These are phyloP conservation scores for Acrocalymma vagum DNA, from an alignment of 2,329 filamentous ascomycete species.

Conservation along the genomic window DNA sequence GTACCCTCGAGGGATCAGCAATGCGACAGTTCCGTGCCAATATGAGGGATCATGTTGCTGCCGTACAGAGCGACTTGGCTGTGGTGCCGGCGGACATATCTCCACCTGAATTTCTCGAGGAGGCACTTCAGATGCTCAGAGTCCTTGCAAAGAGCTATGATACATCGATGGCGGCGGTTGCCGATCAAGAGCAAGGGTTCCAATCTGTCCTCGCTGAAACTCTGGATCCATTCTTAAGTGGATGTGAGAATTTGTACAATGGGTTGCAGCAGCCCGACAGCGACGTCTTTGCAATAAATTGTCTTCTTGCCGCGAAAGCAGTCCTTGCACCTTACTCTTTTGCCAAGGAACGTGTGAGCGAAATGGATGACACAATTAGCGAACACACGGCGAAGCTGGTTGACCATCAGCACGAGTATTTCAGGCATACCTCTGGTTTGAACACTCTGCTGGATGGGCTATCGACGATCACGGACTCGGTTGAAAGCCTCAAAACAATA, in stretches of 20 bases:
- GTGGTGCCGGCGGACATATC: constrained; percentile 76
- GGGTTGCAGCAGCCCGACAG: constrained; percentile 66
- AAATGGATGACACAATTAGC: constrained; percentile 66
- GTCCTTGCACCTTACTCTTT: constrained; percentile 71
- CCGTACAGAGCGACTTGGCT: constrained; percentile 76
- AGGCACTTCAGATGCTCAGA: constrained; percentile 79
- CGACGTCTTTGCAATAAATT: constrained; percentile 79
- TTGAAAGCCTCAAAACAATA: constrained; percentile 64
- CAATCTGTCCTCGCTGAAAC: constrained; percentile 78
- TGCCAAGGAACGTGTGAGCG: constrained; percentile 62
- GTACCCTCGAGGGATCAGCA: constrained; percentile 76
- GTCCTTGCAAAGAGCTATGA: constrained; percentile 88
- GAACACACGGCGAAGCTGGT: constrained; percentile 66
- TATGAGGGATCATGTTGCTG: constrained; percentile 80
- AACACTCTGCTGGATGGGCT: constrained; percentile 69
- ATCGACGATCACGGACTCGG: constrained; percentile 50
- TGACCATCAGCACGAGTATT: constrained; percentile 74
- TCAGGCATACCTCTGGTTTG: constrained; percentile 79
- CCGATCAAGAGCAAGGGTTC: constrained; percentile 73
- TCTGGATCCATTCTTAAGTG: constrained; percentile 84
- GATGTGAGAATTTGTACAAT: constrained; percentile 74
- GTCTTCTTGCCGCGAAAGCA: constrained; percentile 66
- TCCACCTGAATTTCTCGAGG: constrained; percentile 80
- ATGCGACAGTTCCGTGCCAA: constrained; percentile 83
- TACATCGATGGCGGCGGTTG: constrained; percentile 70